Evolutionary conservation across 306 rosid genomes (phyloP), one percentile per base, ranked within the genome.

Genomic region (Vicia faba): DNA sequence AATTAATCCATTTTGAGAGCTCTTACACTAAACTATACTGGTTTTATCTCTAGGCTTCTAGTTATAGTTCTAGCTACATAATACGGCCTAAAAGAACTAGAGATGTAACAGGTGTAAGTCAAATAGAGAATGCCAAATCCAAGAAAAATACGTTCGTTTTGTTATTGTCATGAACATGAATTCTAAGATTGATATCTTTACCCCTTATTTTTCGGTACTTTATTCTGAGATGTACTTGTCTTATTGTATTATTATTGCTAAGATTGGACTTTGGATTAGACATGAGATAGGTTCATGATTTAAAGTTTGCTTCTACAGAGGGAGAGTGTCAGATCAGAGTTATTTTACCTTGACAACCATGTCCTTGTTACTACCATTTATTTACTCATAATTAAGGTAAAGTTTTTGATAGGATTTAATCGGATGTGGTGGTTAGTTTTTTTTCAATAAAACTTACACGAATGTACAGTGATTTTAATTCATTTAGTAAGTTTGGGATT

Each of bases 151-250:
- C 48, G 58, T 29, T 65, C 70, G 57, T 16, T 65, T 46, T 45
- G 70, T 65, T 46, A 29, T 15, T 46, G 58, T 65, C 70, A 29
- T 18, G 59, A 29, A 65, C 70, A 38, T 46, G 56, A 14, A 2
- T 25, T 64, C 26, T 28, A 29, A 16, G 45, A 46, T 26, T 10
- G 28, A 64, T 13, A 28, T 31, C n/a, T 44, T 64, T 64, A 55
- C 36, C 4, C 40, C 38, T 44, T 45, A 51, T 28, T 12, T 64
- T 11, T 25, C 36, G 15, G 39, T 64, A 26, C 69, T 43, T 49
- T 41, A 41, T n/a, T 43, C 69, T 26, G 69, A 64, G 39, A 63
- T 44, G 36, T 25, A 59, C 64, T 36, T 33, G 15, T 58, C 23
- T 14, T 58, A 8, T 64, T 41, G 38, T 16, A 8, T 4, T 16